Conservation (phyloP, 208 protist species). For the Entamoeba invadens region DNA sequence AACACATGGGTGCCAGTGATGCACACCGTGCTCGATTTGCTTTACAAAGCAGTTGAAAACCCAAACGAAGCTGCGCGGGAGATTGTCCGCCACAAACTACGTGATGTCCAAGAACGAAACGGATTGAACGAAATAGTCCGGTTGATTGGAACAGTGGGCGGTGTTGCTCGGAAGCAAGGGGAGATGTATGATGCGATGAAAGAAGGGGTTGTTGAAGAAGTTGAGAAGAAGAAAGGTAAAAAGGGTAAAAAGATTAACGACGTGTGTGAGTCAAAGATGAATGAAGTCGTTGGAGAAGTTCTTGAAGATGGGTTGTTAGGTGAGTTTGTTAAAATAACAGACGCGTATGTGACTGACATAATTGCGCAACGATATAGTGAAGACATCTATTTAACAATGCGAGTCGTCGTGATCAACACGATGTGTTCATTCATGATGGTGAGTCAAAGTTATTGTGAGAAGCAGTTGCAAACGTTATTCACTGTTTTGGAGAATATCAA, state of each 20-base stretch:
- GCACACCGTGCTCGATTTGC: neutral
- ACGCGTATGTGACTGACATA: neutral
- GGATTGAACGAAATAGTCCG: neutral
- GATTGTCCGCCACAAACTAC: neutral
- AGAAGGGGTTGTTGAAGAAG: neutral
- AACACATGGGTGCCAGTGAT: neutral
- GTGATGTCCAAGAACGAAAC: neutral
- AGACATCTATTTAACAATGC: neutral
- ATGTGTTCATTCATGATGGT: neutral
- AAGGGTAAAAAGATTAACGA: neutral
- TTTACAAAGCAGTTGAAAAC: neutral
- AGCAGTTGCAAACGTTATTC: neutral
- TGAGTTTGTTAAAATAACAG: neutral
- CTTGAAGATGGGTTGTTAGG: neutral
- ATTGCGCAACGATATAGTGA: neutral
- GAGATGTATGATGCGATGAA: neutral
- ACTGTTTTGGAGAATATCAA: neutral
- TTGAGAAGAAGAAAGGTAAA: neutral
- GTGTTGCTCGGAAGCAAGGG: neutral
- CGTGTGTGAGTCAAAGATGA: neutral
- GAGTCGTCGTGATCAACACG: neutral
- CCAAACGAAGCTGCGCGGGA: neutral
- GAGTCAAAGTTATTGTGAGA: neutral
- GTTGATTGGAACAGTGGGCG: neutral
- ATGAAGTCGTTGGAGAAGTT: neutral